phyloP scores from a whole-genome alignment of 1,284 basidiomycete genomes.

The Dichomitus squalens region DNA sequence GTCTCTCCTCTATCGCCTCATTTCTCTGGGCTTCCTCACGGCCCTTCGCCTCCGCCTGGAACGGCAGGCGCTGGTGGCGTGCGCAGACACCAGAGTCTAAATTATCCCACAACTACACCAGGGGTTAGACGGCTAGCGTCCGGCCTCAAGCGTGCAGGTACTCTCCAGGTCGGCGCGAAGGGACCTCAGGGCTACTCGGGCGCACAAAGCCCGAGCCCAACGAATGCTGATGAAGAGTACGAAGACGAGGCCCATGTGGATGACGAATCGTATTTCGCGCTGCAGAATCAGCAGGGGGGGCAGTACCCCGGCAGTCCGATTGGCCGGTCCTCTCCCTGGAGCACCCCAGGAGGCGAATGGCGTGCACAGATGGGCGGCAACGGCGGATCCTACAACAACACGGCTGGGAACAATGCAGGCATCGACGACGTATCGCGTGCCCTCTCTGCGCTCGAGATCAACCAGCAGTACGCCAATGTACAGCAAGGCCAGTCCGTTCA shows the following conservation, averaged over 20 bases:
- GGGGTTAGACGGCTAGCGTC: constrained; percentile 50
- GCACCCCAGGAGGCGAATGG: constrained; percentile 60
- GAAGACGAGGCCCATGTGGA: constrained; percentile 55
- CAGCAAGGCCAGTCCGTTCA: constrained; percentile 54
- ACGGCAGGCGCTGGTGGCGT: constrained; percentile 64
- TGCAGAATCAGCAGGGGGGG: constrained; percentile 32
- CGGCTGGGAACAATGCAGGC: constrained; percentile 34
- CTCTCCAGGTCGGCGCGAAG: constrained; percentile 56
- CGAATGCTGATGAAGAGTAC: constrained; percentile 61
- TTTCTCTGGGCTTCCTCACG: constrained; percentile 46
- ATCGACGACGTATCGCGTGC: constrained; percentile 79
- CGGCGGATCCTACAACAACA: constrained; percentile 27
- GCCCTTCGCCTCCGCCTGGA: constrained; percentile 71
- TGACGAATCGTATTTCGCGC: constrained; percentile 56
- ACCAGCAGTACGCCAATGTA: constrained; percentile 37
- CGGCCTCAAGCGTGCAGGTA: constrained; percentile 72
- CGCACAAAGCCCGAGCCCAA: constrained; percentile 44
- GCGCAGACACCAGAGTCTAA: constrained; percentile 77
- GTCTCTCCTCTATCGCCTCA: constrained; percentile 66
- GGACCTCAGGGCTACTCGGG: constrained; percentile 30
- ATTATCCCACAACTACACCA: constrained; percentile 58
- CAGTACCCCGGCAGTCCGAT: constrained; percentile 63
- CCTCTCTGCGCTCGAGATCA: constrained; percentile 66
- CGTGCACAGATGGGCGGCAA: constrained; percentile 44
- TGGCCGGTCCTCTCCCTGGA: constrained; percentile 70